Percentiles rank a stretch among this genome's conserved stretches.
phyloP scores from a whole-genome alignment of 2,329 filamentous ascomycete species.

The Claviceps arundinis region DNA sequence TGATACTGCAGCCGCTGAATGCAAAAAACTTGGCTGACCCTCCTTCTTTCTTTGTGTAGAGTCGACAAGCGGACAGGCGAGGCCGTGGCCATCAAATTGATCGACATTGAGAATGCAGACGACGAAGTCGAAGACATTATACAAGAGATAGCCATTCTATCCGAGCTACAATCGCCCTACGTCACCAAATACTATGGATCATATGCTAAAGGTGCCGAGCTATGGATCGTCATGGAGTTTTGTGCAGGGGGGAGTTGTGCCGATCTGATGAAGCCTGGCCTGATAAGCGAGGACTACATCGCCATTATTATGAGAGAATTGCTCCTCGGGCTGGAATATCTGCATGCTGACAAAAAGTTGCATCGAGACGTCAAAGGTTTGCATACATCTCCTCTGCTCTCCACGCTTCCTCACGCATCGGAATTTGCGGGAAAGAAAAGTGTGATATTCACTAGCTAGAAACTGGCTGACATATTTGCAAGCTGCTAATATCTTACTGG shows the following conservation, averaged over 20 bases:
- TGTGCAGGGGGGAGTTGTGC: constrained; percentile 94
- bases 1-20: background rate
- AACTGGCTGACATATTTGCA: constrained; percentile 19
- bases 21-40: background rate
- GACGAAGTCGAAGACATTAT: constrained; percentile 99
- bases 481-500: constrained; percentile 83
- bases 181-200: constrained; percentile 98
- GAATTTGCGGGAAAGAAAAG: background rate
- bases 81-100: constrained; percentile 94
- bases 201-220: constrained; percentile 85
- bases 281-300: constrained; percentile 90
- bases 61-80: constrained; percentile 89
- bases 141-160: constrained; percentile 94
- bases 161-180: constrained; percentile 87
- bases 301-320: constrained; percentile 88
- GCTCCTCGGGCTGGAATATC: constrained; percentile 78
- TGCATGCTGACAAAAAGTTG: constrained; percentile 90
- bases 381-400: background rate
- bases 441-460: background rate
- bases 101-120: constrained; percentile 97
- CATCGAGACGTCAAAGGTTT: constrained; percentile 90
- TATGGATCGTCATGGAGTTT: constrained; percentile 99
- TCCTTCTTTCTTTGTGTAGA: constrained; percentile 27
- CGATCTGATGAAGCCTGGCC: constrained; percentile 86
- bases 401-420: no score